phyloP scores from a whole-genome alignment of 805 yeast species.

The Candida schatavii region DNA sequence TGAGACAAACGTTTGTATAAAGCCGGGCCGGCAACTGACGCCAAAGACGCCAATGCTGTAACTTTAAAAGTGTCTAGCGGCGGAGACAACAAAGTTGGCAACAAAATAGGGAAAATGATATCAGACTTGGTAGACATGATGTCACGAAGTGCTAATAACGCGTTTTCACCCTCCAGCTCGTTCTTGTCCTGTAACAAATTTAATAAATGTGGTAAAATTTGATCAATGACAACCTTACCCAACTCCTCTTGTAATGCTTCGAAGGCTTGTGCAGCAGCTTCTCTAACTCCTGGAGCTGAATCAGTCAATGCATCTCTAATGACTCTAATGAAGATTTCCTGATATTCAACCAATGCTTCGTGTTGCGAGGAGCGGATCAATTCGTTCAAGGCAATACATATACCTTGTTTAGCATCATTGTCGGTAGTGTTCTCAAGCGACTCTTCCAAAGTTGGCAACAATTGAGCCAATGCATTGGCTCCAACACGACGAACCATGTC shows the following conservation, averaged over 20 bases:
- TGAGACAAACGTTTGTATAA: constrained; percentile 67
- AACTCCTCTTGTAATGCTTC: constrained; percentile 79
- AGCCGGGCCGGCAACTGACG: constrained; percentile 86
- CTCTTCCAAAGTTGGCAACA: constrained; percentile 79
- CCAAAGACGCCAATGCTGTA: constrained; percentile 80
- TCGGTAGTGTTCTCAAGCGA: constrained; percentile 58
- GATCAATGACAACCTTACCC: constrained; percentile 86
- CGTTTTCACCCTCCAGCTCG: constrained; percentile 53
- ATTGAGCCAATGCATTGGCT: constrained; percentile 74
- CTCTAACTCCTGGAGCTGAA: constrained; percentile 69
- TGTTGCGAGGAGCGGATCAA: constrained; percentile 70
- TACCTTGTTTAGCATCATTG: constrained; percentile 91
- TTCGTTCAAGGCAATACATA: constrained; percentile 89
- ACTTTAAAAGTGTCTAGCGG: constrained; percentile 86
- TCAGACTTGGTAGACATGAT: constrained; percentile 89
- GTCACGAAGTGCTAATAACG: constrained; percentile 84
- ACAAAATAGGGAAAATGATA: constrained; percentile 87
- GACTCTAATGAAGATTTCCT: constrained; percentile 66
- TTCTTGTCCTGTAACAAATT: constrained; percentile 59
- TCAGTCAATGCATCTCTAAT: constrained; percentile 81
- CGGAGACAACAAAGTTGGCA: constrained; percentile 77
- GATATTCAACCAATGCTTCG: constrained; percentile 61
- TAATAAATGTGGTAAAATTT: constrained; percentile 80
- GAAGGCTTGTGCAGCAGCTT: constrained; percentile 87
- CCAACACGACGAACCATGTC: constrained; percentile 95